A percentile compares a stretch with the other conserved stretches of the same genome.
These are phyloP conservation scores for Tetrapisispora phaffii DNA, from an alignment of 805 yeast genomes.

Conservation along the genomic window DNA sequence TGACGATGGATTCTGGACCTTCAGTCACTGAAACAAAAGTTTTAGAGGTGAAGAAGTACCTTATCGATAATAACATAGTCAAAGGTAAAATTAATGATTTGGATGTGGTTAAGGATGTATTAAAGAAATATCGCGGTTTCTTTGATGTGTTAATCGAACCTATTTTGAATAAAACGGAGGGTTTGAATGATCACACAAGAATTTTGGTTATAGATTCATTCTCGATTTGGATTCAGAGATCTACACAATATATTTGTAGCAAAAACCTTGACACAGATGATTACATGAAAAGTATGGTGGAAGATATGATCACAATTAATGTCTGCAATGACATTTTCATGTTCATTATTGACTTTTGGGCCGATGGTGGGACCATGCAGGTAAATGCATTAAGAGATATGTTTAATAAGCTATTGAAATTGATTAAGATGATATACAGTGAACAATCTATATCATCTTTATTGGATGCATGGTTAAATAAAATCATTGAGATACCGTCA, in stretches of 20 bases:
- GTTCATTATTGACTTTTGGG: conserved; percentile 59
- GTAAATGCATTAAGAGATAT: conserved; percentile 59
- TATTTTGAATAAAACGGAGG: conserved; percentile 5
- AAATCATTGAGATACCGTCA: conserved; percentile 36
- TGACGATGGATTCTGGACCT: not conserved
- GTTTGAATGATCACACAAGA: conserved; percentile 10
- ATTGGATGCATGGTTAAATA: conserved; percentile 38
- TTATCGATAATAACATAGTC: conserved; percentile 9
- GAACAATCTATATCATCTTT: conserved; percentile 14
- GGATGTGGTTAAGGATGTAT: conserved; percentile 2
- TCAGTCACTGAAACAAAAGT: not conserved
- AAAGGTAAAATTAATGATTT: conserved; percentile 1
- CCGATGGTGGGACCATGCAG: conserved; percentile 59
- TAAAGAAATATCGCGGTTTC: conserved; percentile 1
- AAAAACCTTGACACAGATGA: conserved; percentile 12
- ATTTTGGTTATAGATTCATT: conserved; percentile 48
- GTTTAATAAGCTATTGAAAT: conserved; percentile 41
- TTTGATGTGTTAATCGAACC: conserved; percentile 4
- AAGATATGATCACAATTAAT: conserved; percentile 13
- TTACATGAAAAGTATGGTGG: conserved; percentile 5
- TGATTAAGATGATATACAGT: conserved; percentile 28
- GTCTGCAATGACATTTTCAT: conserved; percentile 33
- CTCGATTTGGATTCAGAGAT: conserved; percentile 54
- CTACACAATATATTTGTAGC: conserved; percentile 32
- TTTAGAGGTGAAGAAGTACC: conserved; percentile 2